These are phyloP conservation scores for Pseudogymnoascus pannorum DNA, from an alignment of 2,329 filamentous ascomycete species.

Conservation along the genomic window DNA sequence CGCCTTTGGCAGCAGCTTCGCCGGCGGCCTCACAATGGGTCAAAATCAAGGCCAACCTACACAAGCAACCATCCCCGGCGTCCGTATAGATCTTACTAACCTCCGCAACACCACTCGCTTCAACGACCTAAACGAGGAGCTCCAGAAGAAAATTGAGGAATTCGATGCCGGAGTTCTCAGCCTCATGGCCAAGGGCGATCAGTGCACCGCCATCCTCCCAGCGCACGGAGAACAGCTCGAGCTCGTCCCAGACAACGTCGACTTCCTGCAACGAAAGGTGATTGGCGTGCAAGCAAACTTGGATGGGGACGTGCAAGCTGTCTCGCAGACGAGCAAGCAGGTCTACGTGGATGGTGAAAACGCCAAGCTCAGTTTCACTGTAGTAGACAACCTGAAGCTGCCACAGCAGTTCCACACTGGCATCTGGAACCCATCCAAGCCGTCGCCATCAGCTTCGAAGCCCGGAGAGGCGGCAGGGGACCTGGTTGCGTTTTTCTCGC, in stretches of 20 bases:
- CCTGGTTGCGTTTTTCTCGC: constrained; percentile 57
- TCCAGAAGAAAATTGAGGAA: constrained; percentile 69
- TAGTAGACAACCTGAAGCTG: constrained; percentile 66
- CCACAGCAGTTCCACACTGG: constrained; percentile 47
- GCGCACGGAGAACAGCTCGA: constrained; percentile 56
- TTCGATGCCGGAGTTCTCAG: constrained; percentile 75
- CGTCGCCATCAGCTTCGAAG: constrained; percentile 30
- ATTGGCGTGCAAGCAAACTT: constrained; percentile 57
- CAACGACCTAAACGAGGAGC: constrained; percentile 75
- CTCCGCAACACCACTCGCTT: constrained; percentile 84
- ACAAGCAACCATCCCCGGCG: constrained; percentile 57
- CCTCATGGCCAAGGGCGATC: constrained; percentile 70
- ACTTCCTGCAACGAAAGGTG: constrained; percentile 53
- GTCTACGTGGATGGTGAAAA: constrained; percentile 62
- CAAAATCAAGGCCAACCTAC: constrained; percentile 35
- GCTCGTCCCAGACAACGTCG: constrained; percentile 58
- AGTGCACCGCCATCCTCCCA: constrained; percentile 64
- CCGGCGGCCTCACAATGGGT: constrained; percentile 38
- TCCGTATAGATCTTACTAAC: constrained; percentile 70
- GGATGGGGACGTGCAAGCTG: constrained; percentile 54
- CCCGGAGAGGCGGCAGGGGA: constrained; percentile 49
- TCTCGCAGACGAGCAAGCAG: constrained; percentile 47
- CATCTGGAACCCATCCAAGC: constrained; percentile 39
- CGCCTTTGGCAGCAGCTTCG: constrained; percentile 24
- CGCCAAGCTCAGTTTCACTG: constrained; percentile 63